phyloP scores from a whole-genome alignment of 2,329 filamentous ascomycete genomes.

The Aspergillus sp. region DNA sequence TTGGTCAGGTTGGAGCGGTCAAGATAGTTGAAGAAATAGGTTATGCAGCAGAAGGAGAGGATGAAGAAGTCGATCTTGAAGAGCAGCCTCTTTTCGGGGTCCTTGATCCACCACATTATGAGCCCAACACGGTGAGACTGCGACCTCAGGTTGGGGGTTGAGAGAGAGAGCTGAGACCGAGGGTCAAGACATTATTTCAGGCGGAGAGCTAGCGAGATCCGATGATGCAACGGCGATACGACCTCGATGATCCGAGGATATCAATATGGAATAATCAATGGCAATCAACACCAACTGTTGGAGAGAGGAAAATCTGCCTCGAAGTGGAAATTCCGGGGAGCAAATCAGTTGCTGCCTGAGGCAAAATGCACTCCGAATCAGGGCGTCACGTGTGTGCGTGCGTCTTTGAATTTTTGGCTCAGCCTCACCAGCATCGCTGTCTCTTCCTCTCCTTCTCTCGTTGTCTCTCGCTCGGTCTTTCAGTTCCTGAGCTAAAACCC shows the following conservation, averaged over 20 bases:
- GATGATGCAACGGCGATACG: background rate
- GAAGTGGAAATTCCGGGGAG: background rate
- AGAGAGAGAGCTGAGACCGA: background rate
- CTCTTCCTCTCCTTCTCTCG: background rate
- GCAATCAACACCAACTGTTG: no score
- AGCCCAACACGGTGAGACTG: no score
- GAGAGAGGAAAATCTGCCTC: no score
- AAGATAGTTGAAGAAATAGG: constrained; percentile 51
- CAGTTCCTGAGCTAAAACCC: background rate
- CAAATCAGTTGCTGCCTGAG: background rate
- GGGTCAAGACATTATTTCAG: background rate
- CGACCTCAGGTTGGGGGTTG: no score
- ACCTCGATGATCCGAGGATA: background rate
- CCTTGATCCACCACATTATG: background rate
- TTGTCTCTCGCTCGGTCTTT: background rate
- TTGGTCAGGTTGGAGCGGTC: constrained; percentile 51
- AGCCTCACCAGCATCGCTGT: background rate
- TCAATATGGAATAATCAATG: no score
- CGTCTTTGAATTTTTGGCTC: background rate
- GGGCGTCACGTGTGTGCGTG: background rate
- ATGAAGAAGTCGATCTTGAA: constrained; percentile 54
- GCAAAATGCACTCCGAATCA: background rate
- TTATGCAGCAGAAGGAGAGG: constrained; percentile 46
- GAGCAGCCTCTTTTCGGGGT: constrained; percentile 35
- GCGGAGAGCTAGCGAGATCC: background rate